Base-by-base conservation (phyloP, 192 early-diverging fungal species). In the Mortierella antarctica region DNA sequence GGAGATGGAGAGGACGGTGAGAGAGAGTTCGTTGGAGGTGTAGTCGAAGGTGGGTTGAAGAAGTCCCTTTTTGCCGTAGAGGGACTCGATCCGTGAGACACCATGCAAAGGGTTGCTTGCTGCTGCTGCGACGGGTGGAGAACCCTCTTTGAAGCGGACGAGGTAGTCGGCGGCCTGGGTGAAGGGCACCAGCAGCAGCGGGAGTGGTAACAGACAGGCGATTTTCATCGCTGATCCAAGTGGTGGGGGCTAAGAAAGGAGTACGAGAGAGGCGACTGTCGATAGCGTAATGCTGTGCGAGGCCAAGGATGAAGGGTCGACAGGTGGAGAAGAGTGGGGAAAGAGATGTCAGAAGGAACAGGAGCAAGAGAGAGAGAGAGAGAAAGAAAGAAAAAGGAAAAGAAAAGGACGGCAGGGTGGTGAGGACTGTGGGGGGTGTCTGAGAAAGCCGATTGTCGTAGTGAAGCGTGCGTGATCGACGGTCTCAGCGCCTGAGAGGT, bases 111-210 rank as follows among this genome's bases (percentile, higher is more conserved):
- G 41, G 9, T 14, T 41, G 15, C 18, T 10, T 39, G 41, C 52
- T 0, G 49, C 21, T 6, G 57, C 18, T 21, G 55, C 21, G 46
- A 21, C 23, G 5, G 3, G 3, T 31, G 31, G 31, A 31, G 51
- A 8, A 5, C 76, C 70, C 18, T 80, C 76, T 46, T 71, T 71
- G 59, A 80, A 80, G 45, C 70, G 76, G 52, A 80, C 58, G 17
- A 80, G 70, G 52, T 72, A 80, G 41, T 71, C 76, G 41, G 70
- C 70, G 6, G 76, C 76, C 13, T 80, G 57, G 12, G 70, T 57
- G 59, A 80, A 67, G 51, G 76, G 70, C n/a, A 67, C 64, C 18
- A 80, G 53, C 46, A 80, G 53, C 40, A 80, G 60, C 7, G 76
- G 76, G 11, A 80, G n/a, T 8, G 76, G 70, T 40, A 80, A 62